Evolutionary conservation across 2,329 filamentous ascomycete genomes (phyloP).

Genomic region (Claviceps quebecensis): DNA sequence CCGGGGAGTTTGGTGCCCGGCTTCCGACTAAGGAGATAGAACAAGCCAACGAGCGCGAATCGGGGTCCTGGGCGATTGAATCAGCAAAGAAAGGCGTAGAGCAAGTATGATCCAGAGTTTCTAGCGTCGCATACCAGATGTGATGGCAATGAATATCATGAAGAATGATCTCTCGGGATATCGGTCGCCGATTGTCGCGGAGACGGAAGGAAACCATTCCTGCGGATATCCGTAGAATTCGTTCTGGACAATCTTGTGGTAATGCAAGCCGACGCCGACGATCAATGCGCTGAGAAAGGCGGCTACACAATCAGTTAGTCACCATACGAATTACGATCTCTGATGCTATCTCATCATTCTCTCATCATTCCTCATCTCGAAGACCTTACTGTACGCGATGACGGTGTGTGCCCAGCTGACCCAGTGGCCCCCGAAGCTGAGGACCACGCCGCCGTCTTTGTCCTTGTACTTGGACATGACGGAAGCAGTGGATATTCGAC

Average conservation of each 20-base stretch:
- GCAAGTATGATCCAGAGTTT: neutral
- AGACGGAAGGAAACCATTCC: slow-evolving; percentile 95
- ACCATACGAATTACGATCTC: neutral
- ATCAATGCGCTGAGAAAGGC: slow-evolving; percentile 80
- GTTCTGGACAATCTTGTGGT: slow-evolving; percentile 94
- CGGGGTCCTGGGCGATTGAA: slow-evolving; percentile 51
- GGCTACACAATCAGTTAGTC: slow-evolving; percentile 29
- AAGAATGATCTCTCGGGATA: slow-evolving; percentile 96
- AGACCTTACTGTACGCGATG: slow-evolving; percentile 60
- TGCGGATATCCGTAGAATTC: slow-evolving; percentile 89
- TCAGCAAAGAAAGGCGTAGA: neutral
- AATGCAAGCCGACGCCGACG: slow-evolving; percentile 72
- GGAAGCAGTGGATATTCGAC: slow-evolving; percentile 6
- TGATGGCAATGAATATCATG: slow-evolving; percentile 93
- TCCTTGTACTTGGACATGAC: slow-evolving; percentile 44
- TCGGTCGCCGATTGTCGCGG: slow-evolving; percentile 89
- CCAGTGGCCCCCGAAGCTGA: slow-evolving; percentile 72
- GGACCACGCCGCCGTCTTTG: slow-evolving; percentile 45
- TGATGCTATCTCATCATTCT: neutral
- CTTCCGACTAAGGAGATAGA: slow-evolving; percentile 76
- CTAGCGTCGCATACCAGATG: slow-evolving; percentile 49
- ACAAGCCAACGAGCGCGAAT: slow-evolving; percentile 79
- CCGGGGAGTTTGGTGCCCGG: slow-evolving; percentile 65
- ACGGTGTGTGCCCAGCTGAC: slow-evolving; percentile 77
- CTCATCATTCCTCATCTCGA: neutral